A percentile compares a stretch with the other conserved stretches of the same genome.
phyloP scores from a whole-genome alignment of 305 asterid genomes.

The Withania somnifera region DNA sequence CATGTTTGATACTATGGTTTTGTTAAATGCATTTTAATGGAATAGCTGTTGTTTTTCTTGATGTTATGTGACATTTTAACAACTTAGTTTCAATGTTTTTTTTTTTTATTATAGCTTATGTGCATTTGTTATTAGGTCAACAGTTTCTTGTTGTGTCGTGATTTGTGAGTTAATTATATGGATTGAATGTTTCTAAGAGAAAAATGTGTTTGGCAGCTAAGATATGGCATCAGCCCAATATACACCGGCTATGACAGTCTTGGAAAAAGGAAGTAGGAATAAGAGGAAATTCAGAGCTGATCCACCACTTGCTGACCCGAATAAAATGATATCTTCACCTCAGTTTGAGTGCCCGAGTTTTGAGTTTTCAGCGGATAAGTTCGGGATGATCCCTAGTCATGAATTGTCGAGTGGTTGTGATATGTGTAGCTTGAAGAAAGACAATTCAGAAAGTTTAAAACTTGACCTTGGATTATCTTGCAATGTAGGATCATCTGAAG shows the following conservation, averaged over 20 bases:
- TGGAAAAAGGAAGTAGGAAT: constrained; percentile 81
- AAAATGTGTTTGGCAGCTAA: constrained; percentile 27
- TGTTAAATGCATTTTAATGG: constrained; percentile 10
- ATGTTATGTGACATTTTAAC: too few species aligned
- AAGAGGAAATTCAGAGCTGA: constrained; percentile 92
- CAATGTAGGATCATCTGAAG: constrained; percentile 35
- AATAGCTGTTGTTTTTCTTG: background rate
- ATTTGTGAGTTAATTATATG: background rate
- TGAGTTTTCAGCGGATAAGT: constrained; percentile 72
- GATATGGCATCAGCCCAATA: constrained; percentile 66
- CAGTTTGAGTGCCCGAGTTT: constrained; percentile 49
- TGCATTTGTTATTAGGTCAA: background rate
- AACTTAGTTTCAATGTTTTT: constrained; percentile 9
- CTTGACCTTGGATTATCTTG: constrained; percentile 81
- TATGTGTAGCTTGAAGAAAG: constrained; percentile 44
- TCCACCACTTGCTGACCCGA: constrained; percentile 59
- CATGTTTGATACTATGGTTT: constrained; percentile 31
- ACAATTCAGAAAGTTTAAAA: constrained; percentile 43
- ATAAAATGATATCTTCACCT: constrained; percentile 40
- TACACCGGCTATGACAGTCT: constrained; percentile 45
- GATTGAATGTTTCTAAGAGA: background rate
- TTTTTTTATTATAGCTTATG: background rate
- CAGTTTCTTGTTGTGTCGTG: background rate
- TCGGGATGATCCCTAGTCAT: constrained; percentile 34
- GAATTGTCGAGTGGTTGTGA: constrained; percentile 43